Evolutionary conservation across 179 eudicot genomes (phyloP).

Genomic region (Corrigiola litoralis): DNA sequence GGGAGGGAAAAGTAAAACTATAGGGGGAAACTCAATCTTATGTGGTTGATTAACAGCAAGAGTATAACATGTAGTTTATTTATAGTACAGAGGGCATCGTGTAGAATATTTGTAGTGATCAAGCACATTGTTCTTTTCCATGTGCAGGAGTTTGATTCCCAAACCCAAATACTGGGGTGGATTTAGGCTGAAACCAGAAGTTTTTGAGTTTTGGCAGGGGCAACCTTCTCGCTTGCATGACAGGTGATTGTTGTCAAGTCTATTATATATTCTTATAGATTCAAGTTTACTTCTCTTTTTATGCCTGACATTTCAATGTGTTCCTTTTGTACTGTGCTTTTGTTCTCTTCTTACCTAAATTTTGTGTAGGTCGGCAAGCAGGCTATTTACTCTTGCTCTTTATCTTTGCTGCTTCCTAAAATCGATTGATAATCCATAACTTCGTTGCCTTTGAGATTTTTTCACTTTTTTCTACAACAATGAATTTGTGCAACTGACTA

Average conservation of each 20-base stretch:
- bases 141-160: conserved; percentile 73
- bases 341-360: neutral
- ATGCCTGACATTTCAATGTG: no score
- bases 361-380: no score
- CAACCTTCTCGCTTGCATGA: conserved; percentile 96
- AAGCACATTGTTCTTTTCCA: neutral
- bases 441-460: no score
- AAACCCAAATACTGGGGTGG: conserved; percentile 96
- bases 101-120: no score
- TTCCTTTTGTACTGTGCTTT: neutral
- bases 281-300: no score
- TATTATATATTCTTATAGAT: neutral
- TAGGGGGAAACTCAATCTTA: no score
- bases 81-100: no score
- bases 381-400: neutral
- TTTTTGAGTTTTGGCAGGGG: conserved; percentile 98
- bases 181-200: conserved; percentile 76
- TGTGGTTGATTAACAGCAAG: no score
- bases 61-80: no score
- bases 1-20: no score
- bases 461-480: neutral
- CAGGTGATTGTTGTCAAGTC: conserved; percentile 39
- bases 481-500: neutral
- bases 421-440: no score
- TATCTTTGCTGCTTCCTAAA: neutral